Base-by-base conservation (phyloP, 768 basidiomycete genomes). In the Russula virescens region DNA sequence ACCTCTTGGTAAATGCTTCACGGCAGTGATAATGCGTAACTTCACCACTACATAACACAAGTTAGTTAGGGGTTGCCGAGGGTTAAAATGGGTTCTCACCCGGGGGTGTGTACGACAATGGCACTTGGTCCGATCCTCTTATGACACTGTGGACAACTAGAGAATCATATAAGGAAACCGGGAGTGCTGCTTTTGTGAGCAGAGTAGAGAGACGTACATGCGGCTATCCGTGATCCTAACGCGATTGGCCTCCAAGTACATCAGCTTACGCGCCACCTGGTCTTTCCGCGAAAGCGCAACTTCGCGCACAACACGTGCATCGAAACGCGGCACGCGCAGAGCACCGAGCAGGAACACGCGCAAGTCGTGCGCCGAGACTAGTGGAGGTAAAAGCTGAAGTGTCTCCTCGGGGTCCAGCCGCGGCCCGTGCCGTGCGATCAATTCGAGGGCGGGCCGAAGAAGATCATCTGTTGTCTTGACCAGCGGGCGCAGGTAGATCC, bases 21-120 rank as follows among this genome's bases (percentile, higher is more conserved):
- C 94, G 87, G 71, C 95, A 98, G 65, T 96, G 91, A 72, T 95
- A 94, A 74, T 98, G 96, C 0, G 94, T 98, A 2, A 97, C 95
- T 75, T 96, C 93, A 10, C 95, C 95, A 53, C 94, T 97, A 68
- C 38, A 52, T 11, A 16, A 14, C 23, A 49, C 18, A 38, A 19
- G 31, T 53, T 40, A 56, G 42, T 10, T 49, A 45, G 9, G 0
- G 5, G 34, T 16, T 8, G 14, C n/a, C 5, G n/a, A 46, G 21
- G 28, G 11, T 16, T 34, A 26, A 50, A 55, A 40, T 10, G 55
- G 48, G 16, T 13, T 51, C 66, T 58, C 31, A 66, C 67, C 67
- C 35, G 8, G 65, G 67, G n/a, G 61, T 56, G 19, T 68, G 67
- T 3, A 68, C 61, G 11, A 66, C 64, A 40, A 68, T 68, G 52